phyloP scores from a whole-genome alignment of 2,329 filamentous ascomycete genomes.

The Drechslerella dactyloides region DNA sequence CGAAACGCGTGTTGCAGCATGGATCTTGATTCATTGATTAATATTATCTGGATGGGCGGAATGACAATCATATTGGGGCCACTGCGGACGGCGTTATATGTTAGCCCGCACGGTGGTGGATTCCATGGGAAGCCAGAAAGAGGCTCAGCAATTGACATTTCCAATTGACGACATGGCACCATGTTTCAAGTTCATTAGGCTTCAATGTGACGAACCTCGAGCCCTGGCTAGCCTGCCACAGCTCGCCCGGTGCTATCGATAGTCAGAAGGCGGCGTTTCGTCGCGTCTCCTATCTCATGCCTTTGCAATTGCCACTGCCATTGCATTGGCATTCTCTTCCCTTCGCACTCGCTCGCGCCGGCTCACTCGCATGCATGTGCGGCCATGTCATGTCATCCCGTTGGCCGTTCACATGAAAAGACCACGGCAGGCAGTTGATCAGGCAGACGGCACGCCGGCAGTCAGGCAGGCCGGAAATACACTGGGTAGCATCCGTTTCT shows the following conservation, averaged over 20 bases:
- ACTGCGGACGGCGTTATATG: slow-evolving; percentile 23
- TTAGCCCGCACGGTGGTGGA: neutral
- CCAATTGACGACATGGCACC: slow-evolving; percentile 49
- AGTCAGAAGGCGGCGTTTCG: slow-evolving; percentile 8
- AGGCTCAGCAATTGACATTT: slow-evolving; percentile 30
- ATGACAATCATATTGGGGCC: neutral
- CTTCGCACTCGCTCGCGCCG: neutral
- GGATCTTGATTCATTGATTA: slow-evolving; percentile 14
- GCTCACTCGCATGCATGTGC: neutral
- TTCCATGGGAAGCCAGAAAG: slow-evolving; percentile 15
- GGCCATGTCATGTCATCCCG: no score
- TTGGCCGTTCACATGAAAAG: slow-evolving; percentile 4
- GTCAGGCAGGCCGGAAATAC: neutral
- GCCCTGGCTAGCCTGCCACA: slow-evolving; percentile 2
- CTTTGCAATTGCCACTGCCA: neutral
- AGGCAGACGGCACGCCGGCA: no score
- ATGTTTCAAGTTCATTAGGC: slow-evolving; percentile 50
- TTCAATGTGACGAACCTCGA: slow-evolving; percentile 36
- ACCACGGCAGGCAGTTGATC: no score
- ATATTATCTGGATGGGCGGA: neutral
- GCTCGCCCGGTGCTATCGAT: slow-evolving; percentile 35
- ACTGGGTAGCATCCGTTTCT: slow-evolving; percentile 1
- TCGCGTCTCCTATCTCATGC: slow-evolving; percentile 29
- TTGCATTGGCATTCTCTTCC: neutral
- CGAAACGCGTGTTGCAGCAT: slow-evolving; percentile 37